Evolutionary conservation across 2,329 filamentous ascomycete species (phyloP).

Genomic region (Colletotrichum liaoningense): DNA sequence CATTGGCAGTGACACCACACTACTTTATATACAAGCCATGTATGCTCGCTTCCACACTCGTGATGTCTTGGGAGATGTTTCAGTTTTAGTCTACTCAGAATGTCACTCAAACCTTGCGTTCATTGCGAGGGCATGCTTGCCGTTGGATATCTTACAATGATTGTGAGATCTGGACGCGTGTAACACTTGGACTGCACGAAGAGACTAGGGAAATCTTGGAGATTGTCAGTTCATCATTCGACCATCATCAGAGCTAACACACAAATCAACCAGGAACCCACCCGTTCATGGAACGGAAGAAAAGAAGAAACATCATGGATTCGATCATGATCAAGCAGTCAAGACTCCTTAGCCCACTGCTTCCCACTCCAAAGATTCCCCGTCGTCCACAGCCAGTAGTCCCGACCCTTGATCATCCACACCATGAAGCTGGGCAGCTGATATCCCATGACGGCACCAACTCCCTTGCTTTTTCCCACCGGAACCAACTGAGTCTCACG

Average conservation of each 20-base stretch:
- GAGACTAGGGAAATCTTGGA: not conserved
- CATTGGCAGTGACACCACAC: not conserved
- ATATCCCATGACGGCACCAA: constrained; percentile 57
- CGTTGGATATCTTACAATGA: too few relatives aligned
- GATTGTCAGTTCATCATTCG: not conserved
- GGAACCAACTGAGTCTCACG: constrained; percentile 59
- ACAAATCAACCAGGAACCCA: not conserved
- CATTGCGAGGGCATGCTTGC: too few relatives aligned
- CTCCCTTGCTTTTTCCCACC: constrained; percentile 56
- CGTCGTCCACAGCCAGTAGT: constrained; percentile 64
- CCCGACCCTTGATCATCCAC: constrained; percentile 61
- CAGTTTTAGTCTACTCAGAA: too few relatives aligned
- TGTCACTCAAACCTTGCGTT: too few relatives aligned
- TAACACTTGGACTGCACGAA: not conserved
- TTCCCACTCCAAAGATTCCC: constrained; percentile 60
- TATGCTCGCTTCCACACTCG: not conserved
- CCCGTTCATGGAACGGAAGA: not conserved
- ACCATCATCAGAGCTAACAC: not conserved
- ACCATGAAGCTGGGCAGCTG: constrained; percentile 56
- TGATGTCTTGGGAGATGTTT: not conserved
- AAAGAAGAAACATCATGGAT: too few relatives aligned
- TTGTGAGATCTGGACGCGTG: too few relatives aligned
- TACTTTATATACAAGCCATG: not conserved
- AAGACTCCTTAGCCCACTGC: constrained; percentile 59
- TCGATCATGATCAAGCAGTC: too few relatives aligned